phyloP scores from a whole-genome alignment of 2,329 filamentous ascomycete species.

The Ophiostoma pallidulum region DNA sequence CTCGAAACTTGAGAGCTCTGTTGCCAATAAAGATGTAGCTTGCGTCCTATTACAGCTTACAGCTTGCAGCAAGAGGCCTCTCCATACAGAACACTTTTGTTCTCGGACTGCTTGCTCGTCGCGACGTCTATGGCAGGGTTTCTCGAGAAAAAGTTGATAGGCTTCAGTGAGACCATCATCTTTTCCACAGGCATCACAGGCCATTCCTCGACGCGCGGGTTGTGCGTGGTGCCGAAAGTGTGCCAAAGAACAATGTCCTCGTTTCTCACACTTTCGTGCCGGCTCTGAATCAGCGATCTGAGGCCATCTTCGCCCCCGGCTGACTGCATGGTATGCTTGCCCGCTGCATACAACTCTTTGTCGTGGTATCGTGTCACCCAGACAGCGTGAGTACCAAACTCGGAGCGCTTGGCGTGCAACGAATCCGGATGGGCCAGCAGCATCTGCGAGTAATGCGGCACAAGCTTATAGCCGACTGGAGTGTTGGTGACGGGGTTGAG shows the following conservation, averaged over 20 bases:
- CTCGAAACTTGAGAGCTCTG: no score
- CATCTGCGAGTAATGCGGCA: constrained; percentile 35
- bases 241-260: constrained; percentile 58
- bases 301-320: not conserved
- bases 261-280: constrained; percentile 4
- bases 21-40: no score
- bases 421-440: constrained; percentile 31
- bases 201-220: constrained; percentile 56
- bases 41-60: no score
- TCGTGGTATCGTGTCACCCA: constrained; percentile 37
- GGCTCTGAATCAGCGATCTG: not conserved
- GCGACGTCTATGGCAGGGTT: constrained; percentile 15
- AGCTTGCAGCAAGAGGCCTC: no score
- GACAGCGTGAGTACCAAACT: constrained; percentile 33
- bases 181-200: constrained; percentile 53
- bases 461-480: constrained; percentile 36
- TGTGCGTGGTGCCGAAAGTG: constrained; percentile 52
- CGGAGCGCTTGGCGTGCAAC: constrained; percentile 30
- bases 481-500: constrained; percentile 33
- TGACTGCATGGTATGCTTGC: constrained; percentile 29
- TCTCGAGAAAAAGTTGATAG: constrained; percentile 11
- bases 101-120: constrained; percentile 8
- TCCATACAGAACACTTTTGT: constrained; percentile 12
- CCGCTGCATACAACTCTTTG: constrained; percentile 33
- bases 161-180: constrained; percentile 11